A percentile compares a stretch with the other conserved stretches of the same genome.
These are phyloP conservation scores for Leucosporidium creatinivorum DNA, from an alignment of 768 basidiomycete genomes.

Conservation along the genomic window DNA sequence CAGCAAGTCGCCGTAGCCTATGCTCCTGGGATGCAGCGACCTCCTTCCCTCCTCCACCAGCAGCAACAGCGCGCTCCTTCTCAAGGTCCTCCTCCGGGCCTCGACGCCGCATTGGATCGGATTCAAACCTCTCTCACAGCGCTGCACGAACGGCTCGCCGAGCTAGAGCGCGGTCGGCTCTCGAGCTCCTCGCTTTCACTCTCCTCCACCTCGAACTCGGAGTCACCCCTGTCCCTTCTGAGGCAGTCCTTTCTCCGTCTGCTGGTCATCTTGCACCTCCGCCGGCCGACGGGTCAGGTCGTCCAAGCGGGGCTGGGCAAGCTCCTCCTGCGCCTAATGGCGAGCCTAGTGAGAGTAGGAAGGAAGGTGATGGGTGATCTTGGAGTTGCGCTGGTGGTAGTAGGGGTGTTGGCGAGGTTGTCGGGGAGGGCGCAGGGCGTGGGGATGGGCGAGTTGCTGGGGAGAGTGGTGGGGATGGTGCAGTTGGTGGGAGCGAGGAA, in stretches of 20 bases:
- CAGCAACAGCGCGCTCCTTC: too few species aligned
- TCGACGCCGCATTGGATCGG: constrained; percentile 71
- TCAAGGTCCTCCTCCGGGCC: constrained; percentile 31
- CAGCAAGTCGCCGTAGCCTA: too few species aligned
- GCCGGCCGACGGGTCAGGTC: background rate
- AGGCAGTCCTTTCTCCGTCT: background rate
- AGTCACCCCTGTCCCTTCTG: background rate
- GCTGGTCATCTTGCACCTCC: background rate
- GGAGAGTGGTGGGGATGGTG: constrained; percentile 4
- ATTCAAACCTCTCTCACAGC: constrained; percentile 76
- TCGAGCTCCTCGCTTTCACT: background rate
- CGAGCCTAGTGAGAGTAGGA: background rate
- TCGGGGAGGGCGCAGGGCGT: constrained; percentile 5
- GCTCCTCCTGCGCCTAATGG: background rate
- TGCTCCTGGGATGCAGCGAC: too few species aligned
- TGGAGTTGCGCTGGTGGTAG: background rate
- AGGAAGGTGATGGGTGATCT: constrained; percentile 6
- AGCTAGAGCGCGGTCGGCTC: constrained; percentile 48
- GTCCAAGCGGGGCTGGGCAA: background rate
- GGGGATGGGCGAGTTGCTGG: background rate
- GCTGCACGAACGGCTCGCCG: constrained; percentile 59
- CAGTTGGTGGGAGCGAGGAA: background rate
- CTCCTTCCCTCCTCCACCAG: too few species aligned
- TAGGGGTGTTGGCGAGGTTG: constrained; percentile 3
- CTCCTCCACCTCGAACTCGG: background rate